phyloP scores from a whole-genome alignment of 306 rosid species.

The cucumber (Cucumis sativus) region DNA sequence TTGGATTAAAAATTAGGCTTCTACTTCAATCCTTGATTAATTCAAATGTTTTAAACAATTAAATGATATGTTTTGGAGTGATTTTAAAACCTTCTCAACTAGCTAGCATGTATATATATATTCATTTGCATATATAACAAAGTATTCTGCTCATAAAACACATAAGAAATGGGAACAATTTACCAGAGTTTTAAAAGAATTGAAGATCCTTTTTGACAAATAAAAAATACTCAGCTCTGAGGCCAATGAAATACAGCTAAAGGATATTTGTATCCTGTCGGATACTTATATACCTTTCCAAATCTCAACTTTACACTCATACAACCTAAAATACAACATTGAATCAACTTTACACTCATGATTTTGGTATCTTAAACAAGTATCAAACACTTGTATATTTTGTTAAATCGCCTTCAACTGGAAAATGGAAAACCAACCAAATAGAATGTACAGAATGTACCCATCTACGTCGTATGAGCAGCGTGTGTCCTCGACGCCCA shows the following conservation, averaged over 20 bases:
- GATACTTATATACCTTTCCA: background rate
- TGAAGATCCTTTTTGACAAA: background rate
- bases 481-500: conserved; percentile 93
- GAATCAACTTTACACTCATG: background rate
- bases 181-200: background rate
- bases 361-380: background rate
- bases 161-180: background rate
- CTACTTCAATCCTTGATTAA: too few species aligned
- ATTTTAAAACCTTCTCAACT: background rate
- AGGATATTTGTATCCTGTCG: background rate
- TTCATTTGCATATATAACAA: background rate
- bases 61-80: too few species aligned
- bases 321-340: background rate
- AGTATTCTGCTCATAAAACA: background rate
- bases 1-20: too few species aligned
- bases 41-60: too few species aligned
- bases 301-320: conserved; percentile 3
- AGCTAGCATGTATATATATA: background rate
- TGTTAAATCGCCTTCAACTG: background rate
- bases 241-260: background rate
- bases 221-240: background rate
- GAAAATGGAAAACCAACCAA: background rate
- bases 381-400: background rate
- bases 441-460: conserved; percentile 3
- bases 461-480: conserved; percentile 48